Conservation (phyloP, 305 asterid species). For the Solanum aculeatissimum region DNA sequence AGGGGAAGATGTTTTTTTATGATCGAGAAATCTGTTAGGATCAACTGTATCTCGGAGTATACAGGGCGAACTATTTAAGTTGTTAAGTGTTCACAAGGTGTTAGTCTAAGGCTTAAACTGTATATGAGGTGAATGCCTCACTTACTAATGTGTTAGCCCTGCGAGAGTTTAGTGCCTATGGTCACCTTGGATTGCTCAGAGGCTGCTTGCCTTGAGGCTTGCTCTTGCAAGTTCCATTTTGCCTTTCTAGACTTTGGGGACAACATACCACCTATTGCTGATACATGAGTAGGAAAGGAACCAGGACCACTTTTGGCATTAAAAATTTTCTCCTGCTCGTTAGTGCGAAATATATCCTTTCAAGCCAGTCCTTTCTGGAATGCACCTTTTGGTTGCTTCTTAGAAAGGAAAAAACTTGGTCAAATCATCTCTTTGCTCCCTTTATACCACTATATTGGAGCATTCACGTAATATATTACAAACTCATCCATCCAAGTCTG, state of each 20-base stretch:
- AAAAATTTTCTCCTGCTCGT: background rate
- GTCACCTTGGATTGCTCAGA: background rate
- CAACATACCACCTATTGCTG: background rate
- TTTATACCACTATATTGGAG: background rate
- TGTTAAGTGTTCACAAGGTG: background rate
- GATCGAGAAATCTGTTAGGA: background rate
- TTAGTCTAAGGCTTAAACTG: background rate
- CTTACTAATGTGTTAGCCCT: background rate
- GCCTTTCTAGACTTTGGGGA: background rate
- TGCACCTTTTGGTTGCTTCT: background rate
- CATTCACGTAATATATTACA: background rate
- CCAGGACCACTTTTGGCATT: background rate
- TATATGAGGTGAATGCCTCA: background rate
- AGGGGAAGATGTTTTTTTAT: background rate
- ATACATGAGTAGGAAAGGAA: background rate
- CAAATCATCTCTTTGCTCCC: background rate
- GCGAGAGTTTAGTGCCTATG: background rate
- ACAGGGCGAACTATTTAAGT: background rate
- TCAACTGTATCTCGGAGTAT: background rate
- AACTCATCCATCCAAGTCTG: background rate
- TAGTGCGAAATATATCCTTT: background rate
- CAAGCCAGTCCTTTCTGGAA: background rate
- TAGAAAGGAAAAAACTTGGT: background rate
- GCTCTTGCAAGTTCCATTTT: background rate
- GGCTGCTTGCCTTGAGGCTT: background rate